Base-by-base conservation (phyloP, 2,329 filamentous ascomycete species). In the Aspergillus sp. region DNA sequence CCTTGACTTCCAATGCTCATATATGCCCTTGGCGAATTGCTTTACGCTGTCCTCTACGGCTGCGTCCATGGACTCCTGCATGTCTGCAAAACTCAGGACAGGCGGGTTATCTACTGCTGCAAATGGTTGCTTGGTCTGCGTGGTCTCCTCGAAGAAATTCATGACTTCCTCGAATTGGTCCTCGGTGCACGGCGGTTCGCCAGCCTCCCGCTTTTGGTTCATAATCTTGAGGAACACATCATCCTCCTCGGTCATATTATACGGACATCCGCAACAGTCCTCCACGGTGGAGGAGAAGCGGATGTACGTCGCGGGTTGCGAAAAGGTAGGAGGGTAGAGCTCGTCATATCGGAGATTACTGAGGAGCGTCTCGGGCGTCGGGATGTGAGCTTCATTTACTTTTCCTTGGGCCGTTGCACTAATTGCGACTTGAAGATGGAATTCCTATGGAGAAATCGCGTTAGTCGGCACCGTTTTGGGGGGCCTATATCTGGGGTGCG, bases 271-370 rank as follows among this genome's bases (percentile, higher is more conserved):
- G 71, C 92, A 89, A 70, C 90, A 96, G 78, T 99, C 95, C 79
- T 99, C 95, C 62, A 99, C 94, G 2, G 95, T 99, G 67, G 96
- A 94, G 65, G 95, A 98, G 80, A 96, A 98, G 65, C 94, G 92
- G 74, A 99, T 96, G 78, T 98, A 98, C 62, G 93, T 95, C 62
- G 89, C 87, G 55, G 95, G 92, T 76, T 96, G 90, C 70, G 88
- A 85, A 78, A 94, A 97, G 59, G 82, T 81, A 65, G 85, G 87
- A 53, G 89, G 86, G 74, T 98, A 98, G 69, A 97, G 85, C 70
- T 89, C 86, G 77, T 96, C 91, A 88, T 97, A 99, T 77, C 91
- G 86, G 77, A 94, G 81, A 65, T 80, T 81, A 76, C 84, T 85
- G 69, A 81, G 78, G 65, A 84, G 80, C 63, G 85, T 86, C 69